phyloP scores from a whole-genome alignment of 208 protist species.

The Leishmania major region DNA sequence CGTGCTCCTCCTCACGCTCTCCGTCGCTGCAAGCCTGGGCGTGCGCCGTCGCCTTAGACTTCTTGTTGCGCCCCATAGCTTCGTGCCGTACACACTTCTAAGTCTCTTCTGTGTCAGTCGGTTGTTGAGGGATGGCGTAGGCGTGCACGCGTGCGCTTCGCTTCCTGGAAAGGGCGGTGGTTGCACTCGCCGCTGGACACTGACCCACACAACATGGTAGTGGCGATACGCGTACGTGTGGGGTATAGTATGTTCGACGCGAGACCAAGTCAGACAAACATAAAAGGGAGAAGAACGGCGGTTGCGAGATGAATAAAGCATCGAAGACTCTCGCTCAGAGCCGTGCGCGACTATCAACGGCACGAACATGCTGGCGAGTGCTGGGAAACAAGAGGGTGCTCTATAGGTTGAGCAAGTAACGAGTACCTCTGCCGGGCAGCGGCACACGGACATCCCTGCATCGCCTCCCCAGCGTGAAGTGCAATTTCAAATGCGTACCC shows the following conservation, averaged over 20 bases:
- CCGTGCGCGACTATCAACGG: not conserved
- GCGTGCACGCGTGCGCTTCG: not conserved
- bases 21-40: conserved; percentile 31
- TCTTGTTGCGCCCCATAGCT: conserved; percentile 69
- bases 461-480: not conserved
- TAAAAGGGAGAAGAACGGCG: not conserved
- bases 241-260: not conserved
- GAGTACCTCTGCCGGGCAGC: not conserved
- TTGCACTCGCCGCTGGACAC: not conserved
- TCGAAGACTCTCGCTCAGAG: not conserved
- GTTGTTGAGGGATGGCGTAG: not conserved
- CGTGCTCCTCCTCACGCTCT: conserved; percentile 27
- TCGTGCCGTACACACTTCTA: too few species aligned
- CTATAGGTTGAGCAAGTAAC: too few species aligned
- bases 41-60: conserved; percentile 34
- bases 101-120: not conserved
- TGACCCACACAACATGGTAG: not conserved
- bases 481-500: not conserved
- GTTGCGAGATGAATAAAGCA: not conserved
- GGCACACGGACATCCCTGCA: not conserved
- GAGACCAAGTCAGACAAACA: not conserved
- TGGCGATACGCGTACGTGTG: not conserved
- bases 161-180: not conserved
- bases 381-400: not conserved
- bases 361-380: not conserved